phyloP scores from a whole-genome alignment of 73 alveolate species.

The Loxodes magnus region DNA sequence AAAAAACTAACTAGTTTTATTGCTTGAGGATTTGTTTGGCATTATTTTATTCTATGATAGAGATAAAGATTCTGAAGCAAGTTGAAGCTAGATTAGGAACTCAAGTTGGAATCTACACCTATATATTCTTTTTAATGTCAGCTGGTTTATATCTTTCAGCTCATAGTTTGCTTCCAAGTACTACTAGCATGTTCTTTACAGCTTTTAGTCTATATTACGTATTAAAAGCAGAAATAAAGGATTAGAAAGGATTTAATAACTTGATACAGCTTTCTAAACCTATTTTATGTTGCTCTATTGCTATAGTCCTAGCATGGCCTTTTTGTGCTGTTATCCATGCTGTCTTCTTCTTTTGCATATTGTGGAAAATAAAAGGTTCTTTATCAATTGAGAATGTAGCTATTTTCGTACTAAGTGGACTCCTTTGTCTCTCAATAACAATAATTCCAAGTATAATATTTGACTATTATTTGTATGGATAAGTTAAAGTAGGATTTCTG shows the following conservation, averaged over 20 bases:
- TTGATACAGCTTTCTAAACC: too few species aligned
- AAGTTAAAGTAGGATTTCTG: not conserved
- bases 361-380: too few species aligned
- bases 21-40: not conserved
- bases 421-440: not conserved
- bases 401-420: too few species aligned
- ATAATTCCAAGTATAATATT: not conserved
- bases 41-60: too few species aligned
- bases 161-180: constrained; percentile 1
- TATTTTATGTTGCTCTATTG: constrained; percentile 7
- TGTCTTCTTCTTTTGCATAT: not conserved
- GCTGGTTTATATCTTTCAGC: constrained; percentile 2
- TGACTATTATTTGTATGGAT: not conserved
- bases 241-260: not conserved
- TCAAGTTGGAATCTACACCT: not conserved
- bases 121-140: not conserved
- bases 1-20: not conserved
- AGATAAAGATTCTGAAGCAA: not conserved
- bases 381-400: too few species aligned
- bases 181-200: not conserved
- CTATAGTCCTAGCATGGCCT: constrained; percentile 15
- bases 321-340: constrained; percentile 9
- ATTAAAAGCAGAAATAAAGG: not conserved
- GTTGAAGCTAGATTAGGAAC: not conserved
- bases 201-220: not conserved